These are phyloP conservation scores for Candida smagusa DNA, from an alignment of 1,139 yeast species.

Conservation along the genomic window DNA sequence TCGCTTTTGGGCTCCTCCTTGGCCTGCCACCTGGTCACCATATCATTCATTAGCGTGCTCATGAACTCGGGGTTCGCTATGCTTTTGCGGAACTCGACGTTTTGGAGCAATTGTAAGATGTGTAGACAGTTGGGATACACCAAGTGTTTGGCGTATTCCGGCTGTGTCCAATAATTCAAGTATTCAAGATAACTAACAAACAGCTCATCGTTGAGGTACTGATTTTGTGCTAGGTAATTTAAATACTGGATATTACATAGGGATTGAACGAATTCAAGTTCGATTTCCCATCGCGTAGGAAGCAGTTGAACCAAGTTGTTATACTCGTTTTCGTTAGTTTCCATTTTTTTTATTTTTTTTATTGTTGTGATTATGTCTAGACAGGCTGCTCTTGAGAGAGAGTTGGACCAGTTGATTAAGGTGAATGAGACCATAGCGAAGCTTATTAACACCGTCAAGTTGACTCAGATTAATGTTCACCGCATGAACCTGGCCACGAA, in stretches of 20 bases:
- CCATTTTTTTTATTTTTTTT: not conserved
- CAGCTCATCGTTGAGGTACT: constrained; percentile 56
- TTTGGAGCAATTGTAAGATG: constrained; percentile 55
- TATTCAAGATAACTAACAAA: constrained; percentile 66
- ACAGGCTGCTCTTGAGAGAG: constrained; percentile 35
- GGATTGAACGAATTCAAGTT: constrained; percentile 81
- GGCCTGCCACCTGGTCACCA: constrained; percentile 67
- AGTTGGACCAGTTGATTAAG: constrained; percentile 31
- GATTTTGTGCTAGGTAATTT: constrained; percentile 71
- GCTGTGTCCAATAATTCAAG: constrained; percentile 71
- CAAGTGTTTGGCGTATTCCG: constrained; percentile 61
- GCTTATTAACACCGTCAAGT: constrained; percentile 27
- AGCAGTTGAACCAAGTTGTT: constrained; percentile 16
- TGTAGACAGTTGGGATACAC: constrained; percentile 76
- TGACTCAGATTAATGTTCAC: constrained; percentile 27
- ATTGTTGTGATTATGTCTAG: constrained; percentile 8
- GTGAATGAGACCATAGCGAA: constrained; percentile 31
- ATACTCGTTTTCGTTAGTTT: constrained; percentile 2
- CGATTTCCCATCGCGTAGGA: constrained; percentile 80
- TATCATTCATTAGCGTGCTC: constrained; percentile 65
- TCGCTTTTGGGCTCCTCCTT: not conserved
- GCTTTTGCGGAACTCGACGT: constrained; percentile 53
- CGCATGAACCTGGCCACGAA: constrained; percentile 31
- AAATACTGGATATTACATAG: constrained; percentile 74
- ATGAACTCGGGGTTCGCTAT: constrained; percentile 56